Conservation (phyloP, 371 early-diverging fungal genomes). For the Quaeritorhiza haematococci region DNA sequence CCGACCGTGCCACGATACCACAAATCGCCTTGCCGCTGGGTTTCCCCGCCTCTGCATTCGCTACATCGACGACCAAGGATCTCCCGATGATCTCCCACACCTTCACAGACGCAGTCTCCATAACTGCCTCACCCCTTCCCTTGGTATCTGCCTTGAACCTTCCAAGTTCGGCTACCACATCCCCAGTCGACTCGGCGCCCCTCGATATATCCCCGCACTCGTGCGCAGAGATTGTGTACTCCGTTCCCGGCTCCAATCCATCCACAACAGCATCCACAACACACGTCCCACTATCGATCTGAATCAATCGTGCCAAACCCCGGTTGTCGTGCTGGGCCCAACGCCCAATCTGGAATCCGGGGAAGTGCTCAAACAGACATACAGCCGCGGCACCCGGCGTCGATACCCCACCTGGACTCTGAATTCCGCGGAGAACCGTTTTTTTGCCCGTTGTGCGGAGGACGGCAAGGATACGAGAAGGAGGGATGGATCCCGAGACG, state of each 20-base stretch:
- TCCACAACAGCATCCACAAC: conserved; percentile 70
- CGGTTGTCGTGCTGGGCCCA: conserved; percentile 42
- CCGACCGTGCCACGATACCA: conserved; percentile 83
- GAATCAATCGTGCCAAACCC: conserved; percentile 81
- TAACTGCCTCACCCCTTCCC: conserved; percentile 70
- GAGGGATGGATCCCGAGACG: conserved; percentile 13
- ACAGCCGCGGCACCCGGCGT: conserved; percentile 60
- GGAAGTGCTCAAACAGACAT: conserved; percentile 73
- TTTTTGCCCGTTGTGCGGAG: conserved; percentile 14
- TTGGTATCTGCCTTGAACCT: conserved; percentile 60
- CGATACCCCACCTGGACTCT: background rate
- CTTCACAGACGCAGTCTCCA: conserved; percentile 61
- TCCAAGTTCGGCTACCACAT: conserved; percentile 63
- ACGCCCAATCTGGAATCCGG: conserved; percentile 24
- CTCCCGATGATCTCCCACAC: conserved; percentile 87
- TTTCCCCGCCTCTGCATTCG: conserved; percentile 24
- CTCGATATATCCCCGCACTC: conserved; percentile 72
- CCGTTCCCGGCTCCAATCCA: conserved; percentile 56
- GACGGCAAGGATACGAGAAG: conserved; percentile 5
- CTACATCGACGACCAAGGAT: conserved; percentile 64
- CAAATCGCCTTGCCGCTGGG: conserved; percentile 17
- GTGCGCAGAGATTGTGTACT: conserved; percentile 68
- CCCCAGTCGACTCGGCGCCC: conserved; percentile 55
- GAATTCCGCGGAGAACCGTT: conserved; percentile 20
- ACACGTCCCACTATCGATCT: conserved; percentile 60